Evolutionary conservation across 108 stramenopile species (phyloP), one percentile per base, ranked within the genome.

Genomic region (Seminavis robusta): DNA sequence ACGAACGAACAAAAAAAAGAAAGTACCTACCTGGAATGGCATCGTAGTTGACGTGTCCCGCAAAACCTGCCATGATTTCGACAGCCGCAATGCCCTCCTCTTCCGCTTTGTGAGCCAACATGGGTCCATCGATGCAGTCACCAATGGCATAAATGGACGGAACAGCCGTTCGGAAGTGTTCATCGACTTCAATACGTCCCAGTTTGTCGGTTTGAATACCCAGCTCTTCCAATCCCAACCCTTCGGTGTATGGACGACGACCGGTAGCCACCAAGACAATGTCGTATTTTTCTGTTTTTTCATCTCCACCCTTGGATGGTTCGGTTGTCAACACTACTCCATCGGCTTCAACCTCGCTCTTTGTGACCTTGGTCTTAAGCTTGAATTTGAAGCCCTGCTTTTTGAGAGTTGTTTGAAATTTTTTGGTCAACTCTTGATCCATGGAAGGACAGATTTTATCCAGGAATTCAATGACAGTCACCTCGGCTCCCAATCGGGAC

Each of bases 21-120:
- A 9, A 23, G 7, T 11, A 63, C 73, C 33, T 59, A 75, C 73
- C 97, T 31, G 99, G 99, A 74, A 99, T 97, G 28, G 92, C 95
- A 74, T 99, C 95, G 69, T 99, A 99, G 74, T 98, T 98, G 56
- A 99, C 99, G 71, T 99, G 99, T 39, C 99, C 99, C 9, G 97
- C 96, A 52, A 71, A 92, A 50, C 99, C 98, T 31, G 97, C 96
- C 61, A 99, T 95, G 33, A 67, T 92, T 74, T 99, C 98, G 11
- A 97, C 93, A 47, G 85, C 87, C 11, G 97, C 99, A 65, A 98
- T 95, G 28, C 97, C 97, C 66, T 99, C 99, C 67, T 99, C 97
- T 76, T 99, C 99, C 19, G 99, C 99, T 83, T 99, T 99, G 91
- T 99, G 99, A 5, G 99, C 99, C 42, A 99, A 75, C 99, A 99